Conservation (phyloP, 1,139 yeast genomes). For the Schizosaccharomyces versatilis region DNA sequence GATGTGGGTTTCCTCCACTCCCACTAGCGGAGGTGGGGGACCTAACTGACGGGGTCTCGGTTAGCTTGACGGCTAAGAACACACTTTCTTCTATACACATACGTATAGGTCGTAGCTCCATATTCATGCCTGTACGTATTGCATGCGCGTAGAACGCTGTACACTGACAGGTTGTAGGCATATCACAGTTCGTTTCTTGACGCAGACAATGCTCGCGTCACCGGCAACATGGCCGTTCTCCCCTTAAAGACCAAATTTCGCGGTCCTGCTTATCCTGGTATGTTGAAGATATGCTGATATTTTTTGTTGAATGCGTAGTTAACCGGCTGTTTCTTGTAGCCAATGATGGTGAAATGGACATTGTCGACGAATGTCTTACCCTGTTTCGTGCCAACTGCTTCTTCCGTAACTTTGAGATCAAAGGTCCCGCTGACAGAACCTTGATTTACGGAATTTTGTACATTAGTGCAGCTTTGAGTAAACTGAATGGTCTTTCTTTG, state of each 20-base stretch:
- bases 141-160: too few species aligned
- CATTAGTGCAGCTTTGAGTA: conserved; percentile 61
- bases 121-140: neutral
- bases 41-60: too few species aligned
- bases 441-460: conserved; percentile 86
- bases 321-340: neutral
- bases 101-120: too few species aligned
- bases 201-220: conserved; percentile 18
- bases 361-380: conserved; percentile 74
- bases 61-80: too few species aligned
- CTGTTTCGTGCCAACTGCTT: conserved; percentile 87
- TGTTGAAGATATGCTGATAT: neutral
- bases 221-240: conserved; percentile 49
- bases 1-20: too few species aligned
- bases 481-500: conserved; percentile 20
- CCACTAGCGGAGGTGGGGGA: too few species aligned
- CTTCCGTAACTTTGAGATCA: conserved; percentile 88
- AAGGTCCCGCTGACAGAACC: conserved; percentile 87
- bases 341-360: conserved; percentile 53
- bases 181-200: conserved; percentile 75
- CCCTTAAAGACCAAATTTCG: conserved; percentile 68
- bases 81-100: too few species aligned
- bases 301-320: neutral
- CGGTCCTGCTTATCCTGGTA: conserved; percentile 76
- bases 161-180: conserved; percentile 26